Conservation (phyloP, 257 asterid species). For the Solanum pennellii region DNA sequence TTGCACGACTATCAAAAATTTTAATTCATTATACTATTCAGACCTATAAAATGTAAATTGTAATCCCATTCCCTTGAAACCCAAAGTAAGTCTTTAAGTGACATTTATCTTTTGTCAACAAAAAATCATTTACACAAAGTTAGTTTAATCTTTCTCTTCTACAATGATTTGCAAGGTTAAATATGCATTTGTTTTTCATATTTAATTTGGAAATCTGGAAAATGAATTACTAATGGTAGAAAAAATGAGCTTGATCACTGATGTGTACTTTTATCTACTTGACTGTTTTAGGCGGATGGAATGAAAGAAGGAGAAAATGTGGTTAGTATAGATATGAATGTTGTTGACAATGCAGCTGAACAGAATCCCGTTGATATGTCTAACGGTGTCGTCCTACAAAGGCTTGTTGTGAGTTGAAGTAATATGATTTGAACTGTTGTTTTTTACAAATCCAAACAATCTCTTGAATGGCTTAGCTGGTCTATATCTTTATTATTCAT, state of each 20-base stretch:
- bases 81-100: neutral
- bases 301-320: constrained; percentile 12
- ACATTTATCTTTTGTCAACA: neutral
- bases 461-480: constrained; percentile 14
- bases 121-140: neutral
- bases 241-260: neutral
- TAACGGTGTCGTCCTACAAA: constrained; percentile 56
- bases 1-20: neutral
- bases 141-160: neutral
- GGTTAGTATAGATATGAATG: constrained; percentile 20
- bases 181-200: neutral
- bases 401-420: constrained; percentile 91
- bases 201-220: neutral
- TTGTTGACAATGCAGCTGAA: constrained; percentile 23
- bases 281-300: constrained; percentile 35
- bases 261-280: neutral
- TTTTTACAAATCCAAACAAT: constrained; percentile 13
- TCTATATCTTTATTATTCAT: constrained; percentile 16
- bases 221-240: neutral
- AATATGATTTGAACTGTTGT: constrained; percentile 18
- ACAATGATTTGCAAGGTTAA: neutral
- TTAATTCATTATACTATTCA: neutral
- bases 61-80: neutral
- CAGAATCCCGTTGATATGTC: constrained; percentile 30
- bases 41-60: neutral